Percentiles rank a stretch among this genome's conserved stretches.
Evolutionary conservation across 1,139 yeast genomes (phyloP).

Genomic region (Candida sanyaensis): DNA sequence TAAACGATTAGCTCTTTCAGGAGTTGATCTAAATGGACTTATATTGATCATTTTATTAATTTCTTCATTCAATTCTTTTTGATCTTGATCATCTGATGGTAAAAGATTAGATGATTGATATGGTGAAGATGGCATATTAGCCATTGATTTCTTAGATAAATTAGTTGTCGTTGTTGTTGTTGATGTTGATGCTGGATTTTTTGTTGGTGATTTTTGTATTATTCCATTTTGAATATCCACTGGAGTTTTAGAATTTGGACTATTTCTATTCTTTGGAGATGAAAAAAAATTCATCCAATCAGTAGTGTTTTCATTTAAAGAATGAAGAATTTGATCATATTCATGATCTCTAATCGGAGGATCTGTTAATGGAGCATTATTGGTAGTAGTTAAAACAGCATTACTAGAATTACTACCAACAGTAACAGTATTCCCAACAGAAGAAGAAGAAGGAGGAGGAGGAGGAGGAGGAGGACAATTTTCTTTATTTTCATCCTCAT

Average conservation of each 20-base stretch:
- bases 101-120: slow-evolving; percentile 9
- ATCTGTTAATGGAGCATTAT: slow-evolving; percentile 10
- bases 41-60: slow-evolving; percentile 11
- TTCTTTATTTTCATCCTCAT: slow-evolving; percentile 38
- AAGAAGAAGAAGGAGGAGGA: too few species aligned
- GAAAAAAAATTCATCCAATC: slow-evolving; percentile 47
- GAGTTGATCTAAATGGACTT: slow-evolving; percentile 23
- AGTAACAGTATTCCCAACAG: too few species aligned
- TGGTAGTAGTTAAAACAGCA: background rate
- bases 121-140: slow-evolving; percentile 50
- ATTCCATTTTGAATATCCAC: slow-evolving; percentile 18
- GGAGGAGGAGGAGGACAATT: slow-evolving; percentile 30
- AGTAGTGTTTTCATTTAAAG: slow-evolving; percentile 26
- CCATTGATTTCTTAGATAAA: slow-evolving; percentile 24
- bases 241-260: slow-evolving; percentile 43
- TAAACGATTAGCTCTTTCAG: slow-evolving; percentile 36
- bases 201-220: slow-evolving; percentile 16
- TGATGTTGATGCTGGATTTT: slow-evolving; percentile 20
- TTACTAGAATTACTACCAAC: background rate
- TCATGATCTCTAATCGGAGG: slow-evolving; percentile 26
- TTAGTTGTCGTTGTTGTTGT: slow-evolving; percentile 16
- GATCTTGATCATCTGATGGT: slow-evolving; percentile 6
- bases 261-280: slow-evolving; percentile 49
- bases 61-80: slow-evolving; percentile 7
- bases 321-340: slow-evolving; percentile 41